Percentiles rank a stretch among this genome's conserved stretches.
Evolutionary conservation across 148 eudicot genomes (phyloP).

Genomic region (Spergularia marina): DNA sequence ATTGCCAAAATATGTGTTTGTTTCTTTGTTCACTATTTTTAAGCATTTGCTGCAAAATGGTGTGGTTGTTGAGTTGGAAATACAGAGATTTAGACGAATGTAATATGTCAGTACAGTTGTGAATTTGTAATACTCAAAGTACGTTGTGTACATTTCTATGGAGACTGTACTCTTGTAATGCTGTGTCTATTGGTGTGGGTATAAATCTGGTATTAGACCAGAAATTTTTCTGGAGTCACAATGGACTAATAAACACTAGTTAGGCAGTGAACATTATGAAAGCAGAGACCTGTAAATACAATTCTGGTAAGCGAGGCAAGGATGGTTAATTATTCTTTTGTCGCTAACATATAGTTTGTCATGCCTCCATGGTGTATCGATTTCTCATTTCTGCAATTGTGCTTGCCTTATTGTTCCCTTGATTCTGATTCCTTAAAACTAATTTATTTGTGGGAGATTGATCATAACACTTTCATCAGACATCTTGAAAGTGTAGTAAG

Average conservation of each 20-base stretch:
- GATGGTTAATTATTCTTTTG: background rate
- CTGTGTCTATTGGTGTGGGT: background rate
- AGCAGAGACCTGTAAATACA: background rate
- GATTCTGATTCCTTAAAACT: background rate
- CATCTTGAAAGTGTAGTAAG: background rate
- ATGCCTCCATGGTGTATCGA: background rate
- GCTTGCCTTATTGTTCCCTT: background rate
- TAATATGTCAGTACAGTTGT: background rate
- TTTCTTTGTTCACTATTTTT: background rate
- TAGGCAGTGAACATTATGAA: background rate
- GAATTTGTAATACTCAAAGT: background rate
- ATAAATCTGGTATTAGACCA: background rate
- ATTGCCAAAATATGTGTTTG: background rate
- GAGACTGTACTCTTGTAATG: background rate
- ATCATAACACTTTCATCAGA: background rate
- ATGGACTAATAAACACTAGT: background rate
- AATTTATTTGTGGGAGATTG: background rate
- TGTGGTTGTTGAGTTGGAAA: conserved; percentile 10
- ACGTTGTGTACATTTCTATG: background rate
- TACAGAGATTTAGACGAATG: background rate
- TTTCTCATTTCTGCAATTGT: background rate
- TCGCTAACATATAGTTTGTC: background rate
- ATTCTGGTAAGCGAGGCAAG: background rate
- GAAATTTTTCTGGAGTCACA: background rate
- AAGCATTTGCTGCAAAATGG: background rate